Evolutionary conservation across 2,329 filamentous ascomycete genomes (phyloP).

Genomic region (Claviceps maximensis): DNA sequence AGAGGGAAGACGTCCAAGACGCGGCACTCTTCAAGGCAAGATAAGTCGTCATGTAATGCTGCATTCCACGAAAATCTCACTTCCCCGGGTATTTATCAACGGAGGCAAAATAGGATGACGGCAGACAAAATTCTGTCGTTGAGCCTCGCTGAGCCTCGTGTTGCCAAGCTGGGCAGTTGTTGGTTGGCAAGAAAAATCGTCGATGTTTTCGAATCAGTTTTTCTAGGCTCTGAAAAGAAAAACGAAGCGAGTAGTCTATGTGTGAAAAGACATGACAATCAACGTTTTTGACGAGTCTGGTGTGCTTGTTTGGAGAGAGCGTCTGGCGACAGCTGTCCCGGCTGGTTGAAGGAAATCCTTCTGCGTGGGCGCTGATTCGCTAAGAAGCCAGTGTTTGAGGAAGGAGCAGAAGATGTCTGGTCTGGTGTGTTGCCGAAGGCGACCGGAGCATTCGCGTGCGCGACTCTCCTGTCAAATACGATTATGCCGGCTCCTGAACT

Average conservation of each 20-base stretch:
- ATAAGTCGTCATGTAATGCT: neutral
- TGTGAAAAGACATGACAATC: neutral
- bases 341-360: neutral
- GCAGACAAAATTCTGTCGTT: constrained; percentile 1
- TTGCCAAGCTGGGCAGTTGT: neutral
- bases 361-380: neutral
- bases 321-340: constrained; percentile 5
- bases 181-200: neutral
- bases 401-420: neutral
- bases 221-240: neutral
- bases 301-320: neutral
- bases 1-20: neutral
- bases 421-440: neutral
- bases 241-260: neutral
- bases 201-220: neutral
- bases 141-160: neutral
- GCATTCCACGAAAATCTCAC: neutral
- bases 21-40: neutral
- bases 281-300: neutral
- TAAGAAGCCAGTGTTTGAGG: neutral
- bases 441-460: neutral
- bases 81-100: neutral
- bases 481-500: neutral
- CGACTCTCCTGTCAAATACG: neutral
- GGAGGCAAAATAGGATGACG: neutral